phyloP scores from a whole-genome alignment of 306 rosid genomes.

The Castanospermum australe region DNA sequence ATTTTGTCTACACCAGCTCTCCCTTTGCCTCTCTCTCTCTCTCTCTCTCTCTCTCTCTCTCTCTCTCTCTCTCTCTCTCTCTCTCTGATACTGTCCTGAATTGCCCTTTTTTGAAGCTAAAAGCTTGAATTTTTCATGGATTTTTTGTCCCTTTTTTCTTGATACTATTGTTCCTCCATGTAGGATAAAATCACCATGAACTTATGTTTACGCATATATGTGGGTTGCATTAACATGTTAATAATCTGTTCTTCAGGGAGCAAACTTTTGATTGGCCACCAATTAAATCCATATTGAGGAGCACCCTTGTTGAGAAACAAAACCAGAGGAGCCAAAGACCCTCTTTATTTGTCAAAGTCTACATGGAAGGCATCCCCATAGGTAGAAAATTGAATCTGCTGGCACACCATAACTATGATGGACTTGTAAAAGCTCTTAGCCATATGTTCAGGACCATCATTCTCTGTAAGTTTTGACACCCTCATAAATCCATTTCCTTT shows the following conservation, averaged over 20 bases:
- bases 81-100: not conserved
- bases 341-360: constrained; percentile 49
- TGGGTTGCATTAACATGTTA: not conserved
- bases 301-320: constrained; percentile 40
- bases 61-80: not conserved
- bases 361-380: constrained; percentile 57
- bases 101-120: not conserved
- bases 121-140: not conserved
- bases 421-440: constrained; percentile 41
- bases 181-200: not conserved
- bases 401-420: constrained; percentile 47
- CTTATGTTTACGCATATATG: not conserved
- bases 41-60: not conserved
- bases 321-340: constrained; percentile 22
- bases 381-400: constrained; percentile 53
- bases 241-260: constrained; percentile 32
- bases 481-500: not conserved
- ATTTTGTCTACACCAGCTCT: not conserved
- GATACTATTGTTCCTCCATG: not conserved
- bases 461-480: constrained; percentile 40
- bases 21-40: not conserved
- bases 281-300: constrained; percentile 46
- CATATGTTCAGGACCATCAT: constrained; percentile 50
- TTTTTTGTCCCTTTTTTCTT: not conserved
- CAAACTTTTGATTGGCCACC: constrained; percentile 51